Conservation (phyloP, 176 grass and related monocot genomes). For the Zea mays region DNA sequence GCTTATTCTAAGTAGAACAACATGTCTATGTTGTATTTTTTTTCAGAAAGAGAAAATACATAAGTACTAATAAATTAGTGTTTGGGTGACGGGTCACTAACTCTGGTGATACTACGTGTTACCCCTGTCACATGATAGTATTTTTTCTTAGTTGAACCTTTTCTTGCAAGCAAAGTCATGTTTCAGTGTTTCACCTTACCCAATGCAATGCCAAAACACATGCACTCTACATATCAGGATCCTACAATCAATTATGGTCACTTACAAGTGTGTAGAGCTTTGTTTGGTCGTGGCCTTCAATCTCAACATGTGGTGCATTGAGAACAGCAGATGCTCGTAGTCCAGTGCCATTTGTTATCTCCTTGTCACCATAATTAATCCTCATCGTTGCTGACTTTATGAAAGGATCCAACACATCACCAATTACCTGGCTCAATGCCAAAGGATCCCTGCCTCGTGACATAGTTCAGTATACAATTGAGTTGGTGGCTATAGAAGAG, state of each 20-base stretch:
- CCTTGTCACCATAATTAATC: conserved; percentile 75
- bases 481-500: conserved; percentile 23
- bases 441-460: conserved; percentile 81
- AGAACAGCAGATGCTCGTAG: conserved; percentile 62
- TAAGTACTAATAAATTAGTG: not conserved
- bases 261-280: conserved; percentile 98
- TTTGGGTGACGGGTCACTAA: conserved; percentile 14
- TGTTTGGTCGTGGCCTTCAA: conserved; percentile 64
- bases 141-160: not conserved
- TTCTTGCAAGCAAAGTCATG: conserved; percentile 41
- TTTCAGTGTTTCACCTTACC: conserved; percentile 30
- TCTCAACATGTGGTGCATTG: conserved; percentile 61
- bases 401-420: conserved; percentile 93
- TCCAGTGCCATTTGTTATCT: conserved; percentile 87
- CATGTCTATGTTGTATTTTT: not conserved
- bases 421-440: conserved; percentile 80
- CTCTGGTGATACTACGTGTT: conserved; percentile 21
- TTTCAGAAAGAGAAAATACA: not conserved
- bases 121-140: conserved; percentile 29
- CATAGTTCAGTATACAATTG: conserved; percentile 44
- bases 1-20: conserved; percentile 15
- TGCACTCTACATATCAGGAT: conserved; percentile 42
- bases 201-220: conserved; percentile 27
- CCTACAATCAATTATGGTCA: conserved; percentile 46
- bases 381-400: conserved; percentile 64